Conservation (phyloP, 331 rosid species). For the Phaseolus coccineus region DNA sequence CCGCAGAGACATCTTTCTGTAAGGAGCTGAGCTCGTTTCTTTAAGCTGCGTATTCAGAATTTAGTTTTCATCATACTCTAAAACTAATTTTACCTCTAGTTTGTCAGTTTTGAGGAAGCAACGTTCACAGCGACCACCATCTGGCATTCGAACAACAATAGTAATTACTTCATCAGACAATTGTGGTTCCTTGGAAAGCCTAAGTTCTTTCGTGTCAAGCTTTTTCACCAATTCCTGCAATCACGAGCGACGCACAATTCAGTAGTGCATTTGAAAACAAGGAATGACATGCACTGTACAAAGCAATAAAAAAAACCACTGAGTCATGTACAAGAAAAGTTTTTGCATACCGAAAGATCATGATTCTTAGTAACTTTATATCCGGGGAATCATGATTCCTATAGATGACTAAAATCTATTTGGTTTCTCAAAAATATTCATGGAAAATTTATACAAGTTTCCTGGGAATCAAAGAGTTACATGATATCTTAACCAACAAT, state of each 20-base stretch:
- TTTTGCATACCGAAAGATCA: no score
- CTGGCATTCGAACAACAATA: conserved; percentile 81
- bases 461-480: no score
- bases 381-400: no score
- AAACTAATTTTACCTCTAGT: conserved; percentile 68
- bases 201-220: conserved; percentile 53
- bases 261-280: conserved; percentile 21
- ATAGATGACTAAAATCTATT: no score
- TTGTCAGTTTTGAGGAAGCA: conserved; percentile 78
- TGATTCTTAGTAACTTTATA: no score
- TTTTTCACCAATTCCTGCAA: conserved; percentile 58
- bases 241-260: conserved; percentile 27
- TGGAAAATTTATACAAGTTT: no score
- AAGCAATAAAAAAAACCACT: neutral
- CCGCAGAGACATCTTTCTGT: neutral
- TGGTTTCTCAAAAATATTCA: no score
- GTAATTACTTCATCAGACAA: conserved; percentile 61
- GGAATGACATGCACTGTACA: neutral
- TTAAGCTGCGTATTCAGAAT: conserved; percentile 1
- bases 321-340: neutral
- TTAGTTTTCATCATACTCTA: neutral
- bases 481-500: no score
- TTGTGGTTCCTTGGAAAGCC: conserved; percentile 66
- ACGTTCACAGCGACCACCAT: conserved; percentile 71
- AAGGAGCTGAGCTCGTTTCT: neutral